Evolutionary conservation across 129 eudicot genomes (phyloP).

Genomic region (Lactuca saligna): DNA sequence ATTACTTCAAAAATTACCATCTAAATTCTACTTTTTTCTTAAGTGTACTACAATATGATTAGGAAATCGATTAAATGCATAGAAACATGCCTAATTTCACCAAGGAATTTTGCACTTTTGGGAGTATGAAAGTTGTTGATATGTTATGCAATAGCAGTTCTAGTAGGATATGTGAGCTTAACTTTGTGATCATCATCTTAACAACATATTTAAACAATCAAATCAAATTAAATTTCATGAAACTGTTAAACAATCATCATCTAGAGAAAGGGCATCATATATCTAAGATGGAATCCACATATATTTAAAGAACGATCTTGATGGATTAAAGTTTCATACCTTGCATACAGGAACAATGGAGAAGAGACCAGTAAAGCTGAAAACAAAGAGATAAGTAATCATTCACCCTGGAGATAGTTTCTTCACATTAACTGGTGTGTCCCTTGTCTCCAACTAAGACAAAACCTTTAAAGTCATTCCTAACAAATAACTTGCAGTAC

Average conservation of each 20-base stretch:
- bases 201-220: neutral
- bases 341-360: constrained; percentile 47
- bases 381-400: constrained; percentile 51
- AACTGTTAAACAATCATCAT: no score
- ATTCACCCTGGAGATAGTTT: constrained; percentile 50
- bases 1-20: no score
- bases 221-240: no score
- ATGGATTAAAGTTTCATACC: constrained; percentile 21
- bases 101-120: no score
- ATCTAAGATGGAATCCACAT: no score
- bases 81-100: no score
- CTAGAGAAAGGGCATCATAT: no score
- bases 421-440: constrained; percentile 54
- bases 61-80: no score
- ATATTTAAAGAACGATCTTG: no score
- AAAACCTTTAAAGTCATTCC: constrained; percentile 43
- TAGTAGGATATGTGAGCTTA: constrained; percentile 59
- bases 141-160: constrained; percentile 60
- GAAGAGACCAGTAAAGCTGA: constrained; percentile 58
- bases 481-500: constrained; percentile 43
- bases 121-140: constrained; percentile 66
- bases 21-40: no score
- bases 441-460: constrained; percentile 39
- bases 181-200: constrained; percentile 54
- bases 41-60: no score